Conservation (phyloP, 176 grass and related monocot species). For the Cenchrus americanus region DNA sequence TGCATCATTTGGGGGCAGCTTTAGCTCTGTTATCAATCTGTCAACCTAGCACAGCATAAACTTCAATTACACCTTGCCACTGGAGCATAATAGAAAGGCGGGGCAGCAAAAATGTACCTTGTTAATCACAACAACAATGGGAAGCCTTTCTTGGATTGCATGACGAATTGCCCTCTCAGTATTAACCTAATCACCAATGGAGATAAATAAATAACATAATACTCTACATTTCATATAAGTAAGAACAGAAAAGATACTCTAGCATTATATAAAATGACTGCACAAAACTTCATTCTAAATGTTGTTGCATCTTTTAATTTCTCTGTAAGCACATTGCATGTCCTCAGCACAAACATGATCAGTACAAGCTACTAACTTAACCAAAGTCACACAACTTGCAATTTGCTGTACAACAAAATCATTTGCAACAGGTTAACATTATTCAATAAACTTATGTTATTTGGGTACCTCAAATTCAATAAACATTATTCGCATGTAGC, state of each 20-base stretch:
- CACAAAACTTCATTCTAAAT: background rate
- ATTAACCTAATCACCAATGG: slow-evolving; percentile 75
- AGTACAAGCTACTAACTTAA: slow-evolving; percentile 9
- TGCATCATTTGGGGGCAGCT: slow-evolving; percentile 92
- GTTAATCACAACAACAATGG: slow-evolving; percentile 97
- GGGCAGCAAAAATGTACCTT: slow-evolving; percentile 54
- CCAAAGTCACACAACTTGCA: background rate
- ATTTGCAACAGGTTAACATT: too few species aligned
- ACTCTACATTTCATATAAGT: background rate
- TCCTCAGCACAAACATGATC: slow-evolving; percentile 3
- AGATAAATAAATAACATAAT: slow-evolving; percentile 39
- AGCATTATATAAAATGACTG: background rate
- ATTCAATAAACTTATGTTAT: too few species aligned
- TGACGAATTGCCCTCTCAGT: slow-evolving; percentile 99
- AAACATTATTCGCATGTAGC: background rate
- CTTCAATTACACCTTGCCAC: slow-evolving; percentile 18
- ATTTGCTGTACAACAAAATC: background rate
- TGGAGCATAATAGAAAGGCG: slow-evolving; percentile 21
- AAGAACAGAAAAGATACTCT: background rate
- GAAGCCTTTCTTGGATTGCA: slow-evolving; percentile 92
- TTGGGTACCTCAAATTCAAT: background rate
- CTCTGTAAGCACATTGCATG: background rate
- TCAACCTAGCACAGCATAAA: slow-evolving; percentile 69
- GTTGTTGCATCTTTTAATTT: background rate
- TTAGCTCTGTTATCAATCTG: slow-evolving; percentile 92